phyloP scores from a whole-genome alignment of 2,329 filamentous ascomycete species.

The Passalora sequoiae region DNA sequence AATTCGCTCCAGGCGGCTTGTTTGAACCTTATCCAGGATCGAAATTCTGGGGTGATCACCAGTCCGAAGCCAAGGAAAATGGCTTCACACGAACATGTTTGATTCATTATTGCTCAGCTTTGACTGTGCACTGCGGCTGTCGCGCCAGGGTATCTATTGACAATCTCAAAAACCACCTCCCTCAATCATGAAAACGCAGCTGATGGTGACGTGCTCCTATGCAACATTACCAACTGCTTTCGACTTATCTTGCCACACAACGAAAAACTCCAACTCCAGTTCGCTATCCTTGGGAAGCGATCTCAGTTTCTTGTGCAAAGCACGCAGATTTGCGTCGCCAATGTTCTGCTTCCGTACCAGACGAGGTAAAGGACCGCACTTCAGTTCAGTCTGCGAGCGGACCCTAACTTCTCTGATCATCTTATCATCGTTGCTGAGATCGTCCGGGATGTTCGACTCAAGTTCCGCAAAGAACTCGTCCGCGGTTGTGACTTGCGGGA shows the following conservation, averaged over 20 bases:
- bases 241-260: slow-evolving; percentile 9
- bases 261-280: slow-evolving; percentile 10
- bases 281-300: slow-evolving; percentile 4
- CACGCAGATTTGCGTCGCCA: slow-evolving; percentile 3
- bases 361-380: slow-evolving; percentile 4
- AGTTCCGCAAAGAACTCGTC: slow-evolving; percentile 9
- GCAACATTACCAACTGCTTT: neutral
- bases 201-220: neutral
- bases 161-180: neutral
- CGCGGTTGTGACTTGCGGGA: slow-evolving; percentile 2
- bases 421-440: slow-evolving; percentile 4
- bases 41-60: too few species aligned
- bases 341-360: slow-evolving; percentile 7
- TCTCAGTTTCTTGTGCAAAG: slow-evolving; percentile 10
- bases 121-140: too few species aligned
- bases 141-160: neutral
- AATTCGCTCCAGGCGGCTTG: too few species aligned
- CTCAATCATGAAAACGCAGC: neutral
- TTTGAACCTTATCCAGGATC: too few species aligned
- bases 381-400: slow-evolving; percentile 4
- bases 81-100: too few species aligned
- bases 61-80: too few species aligned
- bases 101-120: too few species aligned
- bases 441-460: slow-evolving; percentile 11
- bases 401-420: slow-evolving; percentile 10